A percentile compares a stretch with the other conserved stretches of the same genome.
Conservation (phyloP, 805 yeast genomes). For the Jamesozyma spencerorum region DNA sequence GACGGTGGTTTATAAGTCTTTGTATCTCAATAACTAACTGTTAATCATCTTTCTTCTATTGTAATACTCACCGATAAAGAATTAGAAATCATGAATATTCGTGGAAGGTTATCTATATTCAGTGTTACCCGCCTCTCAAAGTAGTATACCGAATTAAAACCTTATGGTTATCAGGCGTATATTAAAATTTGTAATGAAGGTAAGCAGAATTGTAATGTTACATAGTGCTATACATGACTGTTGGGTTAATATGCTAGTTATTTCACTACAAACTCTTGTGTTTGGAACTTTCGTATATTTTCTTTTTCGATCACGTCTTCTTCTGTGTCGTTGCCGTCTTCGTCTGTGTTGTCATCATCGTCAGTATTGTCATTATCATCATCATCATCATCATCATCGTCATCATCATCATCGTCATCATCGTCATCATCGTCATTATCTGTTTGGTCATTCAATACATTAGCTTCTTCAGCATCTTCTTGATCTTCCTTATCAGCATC, state of each 20-base stretch:
- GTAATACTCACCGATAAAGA: no score
- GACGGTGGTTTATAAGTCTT: neutral
- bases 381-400: slow-evolving; percentile 37
- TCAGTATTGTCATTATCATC: slow-evolving; percentile 36
- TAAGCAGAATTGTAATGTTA: no score
- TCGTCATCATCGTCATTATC: slow-evolving; percentile 42
- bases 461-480: slow-evolving; percentile 7
- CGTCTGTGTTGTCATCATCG: slow-evolving; percentile 34
- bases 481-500: slow-evolving; percentile 27
- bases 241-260: no score
- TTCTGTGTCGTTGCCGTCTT: slow-evolving; percentile 35
- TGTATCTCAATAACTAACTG: no score
- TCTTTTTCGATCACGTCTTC: slow-evolving; percentile 31
- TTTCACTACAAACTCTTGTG: neutral
- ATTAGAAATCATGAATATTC: no score
- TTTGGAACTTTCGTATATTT: neutral
- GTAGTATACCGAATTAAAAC: no score
- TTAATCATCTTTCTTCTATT: no score
- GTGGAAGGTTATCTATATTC: no score
- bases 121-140: no score
- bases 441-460: slow-evolving; percentile 21
- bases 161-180: no score
- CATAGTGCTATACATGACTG: no score
- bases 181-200: no score
- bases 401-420: slow-evolving; percentile 35